A percentile compares a stretch with the other conserved stretches of the same genome.
These are phyloP conservation scores for Nepenthes alata DNA, from an alignment of 179 eudicot species.

Conservation along the genomic window DNA sequence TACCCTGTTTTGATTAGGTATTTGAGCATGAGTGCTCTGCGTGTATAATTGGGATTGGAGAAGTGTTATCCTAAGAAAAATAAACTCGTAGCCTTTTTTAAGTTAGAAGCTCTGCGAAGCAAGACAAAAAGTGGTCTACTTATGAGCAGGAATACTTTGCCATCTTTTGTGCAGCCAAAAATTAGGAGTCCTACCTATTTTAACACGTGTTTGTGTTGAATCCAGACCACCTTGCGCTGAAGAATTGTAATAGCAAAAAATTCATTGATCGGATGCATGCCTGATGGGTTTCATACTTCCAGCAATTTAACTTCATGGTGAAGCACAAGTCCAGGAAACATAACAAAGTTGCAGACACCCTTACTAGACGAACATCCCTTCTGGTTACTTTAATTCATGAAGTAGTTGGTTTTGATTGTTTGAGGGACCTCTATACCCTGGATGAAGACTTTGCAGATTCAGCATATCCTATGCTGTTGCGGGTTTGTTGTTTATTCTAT, in stretches of 20 bases:
- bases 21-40: conserved; percentile 2
- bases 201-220: too few relatives aligned
- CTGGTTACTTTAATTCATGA: background rate
- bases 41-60: background rate
- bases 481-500: background rate
- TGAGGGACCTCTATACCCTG: background rate
- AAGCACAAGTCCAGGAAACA: background rate
- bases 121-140: background rate
- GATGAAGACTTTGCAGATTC: background rate
- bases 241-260: too few relatives aligned
- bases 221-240: too few relatives aligned
- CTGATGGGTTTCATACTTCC: too few relatives aligned
- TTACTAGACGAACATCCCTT: background rate
- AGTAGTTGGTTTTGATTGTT: background rate
- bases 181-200: too few relatives aligned
- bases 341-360: background rate
- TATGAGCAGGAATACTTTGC: too few relatives aligned
- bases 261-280: too few relatives aligned
- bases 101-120: background rate
- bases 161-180: too few relatives aligned
- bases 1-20: background rate
- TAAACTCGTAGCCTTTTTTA: background rate
- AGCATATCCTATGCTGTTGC: background rate
- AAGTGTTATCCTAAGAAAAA: background rate
- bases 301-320: too few relatives aligned